A percentile compares a stretch with the other conserved stretches of the same genome.
These are phyloP conservation scores for Cercospora canescens DNA, from an alignment of 2,329 filamentous ascomycete genomes.

Conservation along the genomic window DNA sequence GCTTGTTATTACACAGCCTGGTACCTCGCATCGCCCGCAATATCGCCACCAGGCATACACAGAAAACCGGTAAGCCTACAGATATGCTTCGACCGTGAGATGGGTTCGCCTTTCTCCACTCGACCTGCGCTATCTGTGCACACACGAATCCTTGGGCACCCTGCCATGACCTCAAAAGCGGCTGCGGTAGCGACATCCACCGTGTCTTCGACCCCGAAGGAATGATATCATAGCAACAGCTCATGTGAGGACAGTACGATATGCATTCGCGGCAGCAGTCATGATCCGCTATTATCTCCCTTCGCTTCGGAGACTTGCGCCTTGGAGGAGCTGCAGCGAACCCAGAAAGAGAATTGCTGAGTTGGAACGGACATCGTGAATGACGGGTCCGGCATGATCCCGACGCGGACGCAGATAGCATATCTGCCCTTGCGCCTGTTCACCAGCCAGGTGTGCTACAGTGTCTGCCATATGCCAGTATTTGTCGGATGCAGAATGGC, in stretches of 20 bases:
- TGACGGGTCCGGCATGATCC: not conserved
- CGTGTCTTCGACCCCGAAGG: not conserved
- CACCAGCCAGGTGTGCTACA: not conserved
- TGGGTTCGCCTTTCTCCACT: not conserved
- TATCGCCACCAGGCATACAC: not conserved
- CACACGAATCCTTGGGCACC: not conserved
- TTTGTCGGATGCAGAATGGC: too few relatives aligned
- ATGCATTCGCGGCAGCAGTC: not conserved
- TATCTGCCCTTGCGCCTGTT: not conserved
- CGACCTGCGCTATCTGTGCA: not conserved
- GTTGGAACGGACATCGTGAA: not conserved
- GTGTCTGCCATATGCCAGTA: not conserved
- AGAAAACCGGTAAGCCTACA: not conserved
- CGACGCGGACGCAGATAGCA: not conserved
- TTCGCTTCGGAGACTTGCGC: not conserved
- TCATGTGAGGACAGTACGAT: not conserved
- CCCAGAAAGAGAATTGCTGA: not conserved
- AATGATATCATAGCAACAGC: not conserved
- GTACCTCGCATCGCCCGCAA: not conserved
- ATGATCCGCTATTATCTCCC: not conserved
- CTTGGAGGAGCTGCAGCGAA: not conserved
- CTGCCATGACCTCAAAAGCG: not conserved
- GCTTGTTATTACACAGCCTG: not conserved
- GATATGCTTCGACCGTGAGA: not conserved
- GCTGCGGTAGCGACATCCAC: not conserved